Evolutionary conservation across 352 stramenopile genomes (phyloP).

Genomic region (Globisporangium cystogenes): DNA sequence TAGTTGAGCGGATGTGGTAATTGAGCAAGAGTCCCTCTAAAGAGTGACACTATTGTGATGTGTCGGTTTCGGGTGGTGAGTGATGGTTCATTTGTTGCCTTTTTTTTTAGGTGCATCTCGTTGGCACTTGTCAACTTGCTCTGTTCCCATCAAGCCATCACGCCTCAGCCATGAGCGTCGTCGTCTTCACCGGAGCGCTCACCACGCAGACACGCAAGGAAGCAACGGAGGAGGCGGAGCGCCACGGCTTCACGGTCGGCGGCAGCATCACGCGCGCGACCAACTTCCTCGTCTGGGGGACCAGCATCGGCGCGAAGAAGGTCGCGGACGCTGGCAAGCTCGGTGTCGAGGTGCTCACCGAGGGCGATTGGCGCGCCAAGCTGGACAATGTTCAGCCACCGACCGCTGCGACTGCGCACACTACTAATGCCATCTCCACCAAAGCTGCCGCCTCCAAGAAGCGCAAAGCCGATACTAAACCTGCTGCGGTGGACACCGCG

Average conservation of each 20-base stretch:
- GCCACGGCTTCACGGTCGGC: constrained; percentile 29
- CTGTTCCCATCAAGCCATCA: background rate
- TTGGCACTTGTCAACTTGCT: background rate
- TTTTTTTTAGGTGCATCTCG: too few species aligned
- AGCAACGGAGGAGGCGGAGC: constrained; percentile 22
- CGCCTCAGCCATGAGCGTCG: background rate
- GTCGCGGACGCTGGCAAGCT: constrained; percentile 34
- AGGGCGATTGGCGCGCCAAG: constrained; percentile 34
- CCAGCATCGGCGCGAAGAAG: constrained; percentile 47
- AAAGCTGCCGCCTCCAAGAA: constrained; percentile 7
- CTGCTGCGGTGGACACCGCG: background rate
- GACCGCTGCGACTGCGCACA: background rate
- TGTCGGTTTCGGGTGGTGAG: too few species aligned
- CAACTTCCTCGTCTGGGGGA: constrained; percentile 45
- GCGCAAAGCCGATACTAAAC: constrained; percentile 10
- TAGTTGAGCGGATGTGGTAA: too few species aligned
- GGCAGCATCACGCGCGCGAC: constrained; percentile 29
- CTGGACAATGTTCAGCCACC: constrained; percentile 3
- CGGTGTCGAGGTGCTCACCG: constrained; percentile 25
- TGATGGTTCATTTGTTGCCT: too few species aligned
- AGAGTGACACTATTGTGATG: too few species aligned
- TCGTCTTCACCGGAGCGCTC: background rate
- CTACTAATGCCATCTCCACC: background rate
- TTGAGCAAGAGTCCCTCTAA: too few species aligned
- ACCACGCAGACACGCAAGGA: constrained; percentile 33